Conservation (phyloP, 208 protist species). For the Hexamita inflata region DNA sequence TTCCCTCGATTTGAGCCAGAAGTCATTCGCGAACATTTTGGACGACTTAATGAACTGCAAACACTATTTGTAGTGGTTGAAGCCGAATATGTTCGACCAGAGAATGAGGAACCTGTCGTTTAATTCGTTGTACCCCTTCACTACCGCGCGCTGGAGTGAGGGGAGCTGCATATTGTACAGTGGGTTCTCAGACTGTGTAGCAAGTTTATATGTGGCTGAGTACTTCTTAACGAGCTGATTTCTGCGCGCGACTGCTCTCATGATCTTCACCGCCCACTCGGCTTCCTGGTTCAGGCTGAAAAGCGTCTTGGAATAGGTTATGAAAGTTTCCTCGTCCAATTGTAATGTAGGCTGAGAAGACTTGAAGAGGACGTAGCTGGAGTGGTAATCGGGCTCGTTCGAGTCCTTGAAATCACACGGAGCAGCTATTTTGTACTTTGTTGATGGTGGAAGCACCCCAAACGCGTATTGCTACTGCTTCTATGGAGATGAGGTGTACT, state of each 20-base stretch:
- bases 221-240: background rate
- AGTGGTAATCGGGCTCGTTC: no score
- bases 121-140: background rate
- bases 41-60: background rate
- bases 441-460: background rate
- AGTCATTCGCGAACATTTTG: constrained; percentile 2
- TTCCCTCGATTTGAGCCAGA: constrained; percentile 6
- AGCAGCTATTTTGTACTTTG: no score
- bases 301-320: no score
- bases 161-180: background rate
- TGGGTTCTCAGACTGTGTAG: background rate
- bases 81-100: background rate
- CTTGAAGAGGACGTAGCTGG: no score
- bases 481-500: no score
- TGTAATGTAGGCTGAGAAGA: no score
- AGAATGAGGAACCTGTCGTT: constrained; percentile 7
- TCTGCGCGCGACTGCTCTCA: background rate
- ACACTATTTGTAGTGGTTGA: background rate
- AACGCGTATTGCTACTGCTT: background rate
- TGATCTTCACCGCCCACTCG: no score
- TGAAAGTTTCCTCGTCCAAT: no score
- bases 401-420: no score
- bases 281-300: no score
- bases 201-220: background rate
- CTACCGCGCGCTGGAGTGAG: background rate